phyloP scores from a whole-genome alignment of 306 rosid species.

The Psophocarpus tetragonolobus region DNA sequence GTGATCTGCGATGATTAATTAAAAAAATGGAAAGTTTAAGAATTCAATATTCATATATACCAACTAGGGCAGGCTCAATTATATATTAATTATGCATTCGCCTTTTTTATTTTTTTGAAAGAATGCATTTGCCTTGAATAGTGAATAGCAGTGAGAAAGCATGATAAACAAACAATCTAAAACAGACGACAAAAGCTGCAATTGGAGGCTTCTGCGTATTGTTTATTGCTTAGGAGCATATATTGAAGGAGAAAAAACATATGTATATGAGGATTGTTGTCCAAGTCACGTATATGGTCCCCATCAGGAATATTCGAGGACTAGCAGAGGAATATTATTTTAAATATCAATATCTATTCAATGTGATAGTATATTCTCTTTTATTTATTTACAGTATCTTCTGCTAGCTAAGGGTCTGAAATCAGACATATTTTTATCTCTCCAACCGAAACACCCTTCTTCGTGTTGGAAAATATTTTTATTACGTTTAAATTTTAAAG shows the following conservation, averaged over 20 bases:
- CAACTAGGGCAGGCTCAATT: neutral
- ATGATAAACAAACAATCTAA: neutral
- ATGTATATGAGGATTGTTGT: conserved; percentile 6
- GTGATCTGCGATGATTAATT: neutral
- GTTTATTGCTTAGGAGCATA: neutral
- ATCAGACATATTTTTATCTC: conserved; percentile 29
- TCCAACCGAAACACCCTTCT: conserved; percentile 31
- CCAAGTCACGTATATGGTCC: conserved; percentile 35
- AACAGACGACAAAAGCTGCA: conserved; percentile 19
- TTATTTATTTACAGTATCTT: conserved; percentile 48
- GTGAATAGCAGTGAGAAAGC: neutral
- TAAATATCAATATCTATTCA: conserved; percentile 20
- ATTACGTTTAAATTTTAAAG: too few species aligned
- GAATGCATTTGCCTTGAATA: neutral
- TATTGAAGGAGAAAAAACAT: neutral
- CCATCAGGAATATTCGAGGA: conserved; percentile 48
- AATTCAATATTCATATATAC: neutral
- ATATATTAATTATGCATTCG: neutral
- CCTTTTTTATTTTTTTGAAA: too few species aligned
- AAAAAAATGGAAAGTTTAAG: conserved; percentile 3
- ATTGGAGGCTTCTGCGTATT: conserved; percentile 9
- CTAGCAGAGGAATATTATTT: conserved; percentile 14
- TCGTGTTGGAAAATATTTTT: too few species aligned
- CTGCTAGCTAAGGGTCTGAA: conserved; percentile 4
- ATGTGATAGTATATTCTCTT: conserved; percentile 50